A percentile compares a stretch with the other conserved stretches of the same genome.
Conservation (phyloP, 371 early-diverging fungal species). For the Parasitella parasitica region DNA sequence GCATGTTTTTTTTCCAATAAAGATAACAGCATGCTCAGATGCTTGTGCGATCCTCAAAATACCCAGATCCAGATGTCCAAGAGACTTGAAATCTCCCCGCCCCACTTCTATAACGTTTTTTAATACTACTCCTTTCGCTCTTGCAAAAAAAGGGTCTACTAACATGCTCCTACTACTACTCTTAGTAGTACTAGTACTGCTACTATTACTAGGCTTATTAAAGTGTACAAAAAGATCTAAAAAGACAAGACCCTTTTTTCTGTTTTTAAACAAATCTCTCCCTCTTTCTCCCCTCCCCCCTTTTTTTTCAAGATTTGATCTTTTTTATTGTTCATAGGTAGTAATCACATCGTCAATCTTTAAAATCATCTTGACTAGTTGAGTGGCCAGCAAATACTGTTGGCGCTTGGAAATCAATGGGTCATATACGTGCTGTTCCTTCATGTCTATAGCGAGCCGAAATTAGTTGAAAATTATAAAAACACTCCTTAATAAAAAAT, state of each 20-base stretch:
- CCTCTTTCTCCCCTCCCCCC: neutral
- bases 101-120: no score
- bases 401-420: slow-evolving; percentile 98
- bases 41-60: neutral
- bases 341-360: slow-evolving; percentile 96
- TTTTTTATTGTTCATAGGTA: slow-evolving; percentile 22
- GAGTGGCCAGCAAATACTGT: slow-evolving; percentile 96
- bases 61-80: neutral
- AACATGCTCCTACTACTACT: no score
- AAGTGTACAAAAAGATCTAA: neutral
- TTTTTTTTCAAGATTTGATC: neutral
- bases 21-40: neutral
- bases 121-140: neutral
- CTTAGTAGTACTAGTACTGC: no score
- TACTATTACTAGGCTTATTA: neutral
- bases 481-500: no score
- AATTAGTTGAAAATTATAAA: neutral
- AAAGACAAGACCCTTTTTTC: neutral
- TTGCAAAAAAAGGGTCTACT: neutral
- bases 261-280: neutral
- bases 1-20: neutral
- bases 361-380: slow-evolving; percentile 98
- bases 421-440: slow-evolving; percentile 96
- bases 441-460: slow-evolving; percentile 70
- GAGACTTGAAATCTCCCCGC: neutral